Percentiles rank a stretch among this genome's conserved stretches.
Evolutionary conservation across 2,329 filamentous ascomycete genomes (phyloP).

Genomic region (Dichotomopilus funicola): DNA sequence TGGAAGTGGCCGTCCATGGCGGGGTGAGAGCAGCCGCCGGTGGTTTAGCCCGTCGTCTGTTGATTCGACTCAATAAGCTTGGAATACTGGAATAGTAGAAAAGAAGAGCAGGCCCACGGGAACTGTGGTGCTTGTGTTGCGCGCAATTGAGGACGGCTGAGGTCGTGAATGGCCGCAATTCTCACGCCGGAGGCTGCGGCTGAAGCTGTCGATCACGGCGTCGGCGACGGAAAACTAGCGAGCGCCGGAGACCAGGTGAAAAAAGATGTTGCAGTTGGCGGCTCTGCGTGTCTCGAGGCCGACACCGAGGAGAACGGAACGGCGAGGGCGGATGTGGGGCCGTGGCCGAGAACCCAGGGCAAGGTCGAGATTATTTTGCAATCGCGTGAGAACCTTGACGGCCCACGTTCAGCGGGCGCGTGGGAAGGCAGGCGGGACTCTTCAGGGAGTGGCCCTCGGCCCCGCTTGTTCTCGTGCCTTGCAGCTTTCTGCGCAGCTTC

Average conservation of each 20-base stretch:
- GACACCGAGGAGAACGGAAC: neutral
- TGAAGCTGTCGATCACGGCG: neutral
- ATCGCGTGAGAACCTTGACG: conserved; percentile 23
- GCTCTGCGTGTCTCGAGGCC: conserved; percentile 3
- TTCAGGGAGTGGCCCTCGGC: too few species aligned
- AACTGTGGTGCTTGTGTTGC: neutral
- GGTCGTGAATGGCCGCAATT: neutral
- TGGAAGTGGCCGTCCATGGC: conserved; percentile 8
- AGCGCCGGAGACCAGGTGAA: neutral
- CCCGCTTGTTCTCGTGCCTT: neutral
- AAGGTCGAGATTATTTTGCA: conserved; percentile 20
- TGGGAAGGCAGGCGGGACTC: too few species aligned
- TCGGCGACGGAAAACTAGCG: neutral
- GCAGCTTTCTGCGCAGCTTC: neutral
- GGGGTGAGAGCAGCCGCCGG: neutral
- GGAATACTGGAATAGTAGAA: neutral
- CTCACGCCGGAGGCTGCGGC: neutral
- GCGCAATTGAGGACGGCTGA: conserved; percentile 5
- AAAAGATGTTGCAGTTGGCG: conserved; percentile 3
- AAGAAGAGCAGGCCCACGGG: neutral
- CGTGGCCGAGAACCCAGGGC: neutral
- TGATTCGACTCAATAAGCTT: neutral
- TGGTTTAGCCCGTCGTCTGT: neutral
- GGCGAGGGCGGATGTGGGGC: conserved; percentile 11
- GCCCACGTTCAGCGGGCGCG: conserved; percentile 1